phyloP scores from a whole-genome alignment of 2,329 filamentous ascomycete species.

The Colletotrichum sp. region DNA sequence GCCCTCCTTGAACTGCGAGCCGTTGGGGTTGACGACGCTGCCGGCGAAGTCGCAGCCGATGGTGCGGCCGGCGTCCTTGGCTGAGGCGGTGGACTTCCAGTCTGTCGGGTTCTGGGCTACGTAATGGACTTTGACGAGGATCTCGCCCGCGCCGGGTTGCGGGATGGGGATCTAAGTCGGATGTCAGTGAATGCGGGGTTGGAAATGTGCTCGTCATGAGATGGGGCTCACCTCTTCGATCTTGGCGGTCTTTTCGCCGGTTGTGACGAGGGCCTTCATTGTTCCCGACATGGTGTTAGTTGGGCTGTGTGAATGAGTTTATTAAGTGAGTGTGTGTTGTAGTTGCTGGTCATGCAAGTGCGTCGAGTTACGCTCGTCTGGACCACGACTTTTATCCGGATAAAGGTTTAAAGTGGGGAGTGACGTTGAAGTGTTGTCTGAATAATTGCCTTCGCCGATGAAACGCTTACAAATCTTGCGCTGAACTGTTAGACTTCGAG shows the following conservation, averaged over 20 bases:
- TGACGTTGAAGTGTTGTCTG: background rate
- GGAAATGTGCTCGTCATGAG: background rate
- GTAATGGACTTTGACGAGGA: constrained; percentile 35
- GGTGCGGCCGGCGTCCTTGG: constrained; percentile 26
- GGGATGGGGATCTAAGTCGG: constrained; percentile 26
- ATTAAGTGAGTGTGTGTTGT: background rate
- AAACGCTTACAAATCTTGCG: background rate
- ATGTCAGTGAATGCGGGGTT: background rate
- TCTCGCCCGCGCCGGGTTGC: constrained; percentile 32
- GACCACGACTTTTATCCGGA: background rate
- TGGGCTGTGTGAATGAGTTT: background rate
- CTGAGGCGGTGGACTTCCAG: constrained; percentile 29
- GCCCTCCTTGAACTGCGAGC: constrained; percentile 31
- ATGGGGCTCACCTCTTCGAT: constrained; percentile 26
- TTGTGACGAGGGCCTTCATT: constrained; percentile 37
- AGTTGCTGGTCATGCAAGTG: accelerated
- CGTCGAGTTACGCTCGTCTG: accelerated
- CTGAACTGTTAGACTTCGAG: background rate
- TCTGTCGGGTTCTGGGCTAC: constrained; percentile 40
- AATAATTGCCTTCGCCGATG: background rate
- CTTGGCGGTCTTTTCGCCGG: constrained; percentile 30
- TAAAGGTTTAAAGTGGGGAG: background rate
- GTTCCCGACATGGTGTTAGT: background rate
- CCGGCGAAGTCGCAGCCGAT: constrained; percentile 41
- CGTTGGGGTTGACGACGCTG: constrained; percentile 31